Conservation (phyloP, 345 rosid genomes). For the Lepidium sativum region DNA sequence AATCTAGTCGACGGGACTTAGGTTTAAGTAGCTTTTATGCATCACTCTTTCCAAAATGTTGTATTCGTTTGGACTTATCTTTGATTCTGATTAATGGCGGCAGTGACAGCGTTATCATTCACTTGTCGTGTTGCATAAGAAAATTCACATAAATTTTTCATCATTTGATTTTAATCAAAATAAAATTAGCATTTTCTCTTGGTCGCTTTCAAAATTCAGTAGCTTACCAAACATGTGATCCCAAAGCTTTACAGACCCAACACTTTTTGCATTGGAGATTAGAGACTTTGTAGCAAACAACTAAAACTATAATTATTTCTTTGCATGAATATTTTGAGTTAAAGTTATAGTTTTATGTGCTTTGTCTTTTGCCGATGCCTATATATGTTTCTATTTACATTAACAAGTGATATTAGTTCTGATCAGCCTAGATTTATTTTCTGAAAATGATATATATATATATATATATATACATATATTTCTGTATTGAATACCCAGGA, state of each 20-base stretch:
- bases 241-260: slow-evolving; percentile 17
- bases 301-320: not conserved
- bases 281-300: slow-evolving; percentile 14
- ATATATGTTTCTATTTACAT: not conserved
- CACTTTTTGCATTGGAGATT: slow-evolving; percentile 4
- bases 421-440: too few species aligned
- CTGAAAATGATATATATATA: too few species aligned
- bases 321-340: not conserved
- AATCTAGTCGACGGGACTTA: slow-evolving; percentile 3
- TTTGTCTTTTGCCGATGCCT: not conserved
- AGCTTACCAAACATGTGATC: slow-evolving; percentile 19
- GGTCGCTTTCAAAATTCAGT: slow-evolving; percentile 12
- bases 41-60: not conserved
- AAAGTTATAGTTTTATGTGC: slow-evolving; percentile 4
- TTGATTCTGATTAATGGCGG: slow-evolving; percentile 15
- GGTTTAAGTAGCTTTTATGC: not conserved
- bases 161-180: not conserved
- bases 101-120: not conserved
- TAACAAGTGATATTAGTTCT: not conserved
- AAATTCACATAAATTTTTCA: not conserved
- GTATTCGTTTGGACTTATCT: slow-evolving; percentile 7
- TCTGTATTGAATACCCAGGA: too few species aligned
- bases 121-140: not conserved
- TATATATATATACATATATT: too few species aligned
- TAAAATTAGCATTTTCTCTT: not conserved